phyloP scores from a whole-genome alignment of 1,284 basidiomycete genomes.

The Heliocybe sulcata region DNA sequence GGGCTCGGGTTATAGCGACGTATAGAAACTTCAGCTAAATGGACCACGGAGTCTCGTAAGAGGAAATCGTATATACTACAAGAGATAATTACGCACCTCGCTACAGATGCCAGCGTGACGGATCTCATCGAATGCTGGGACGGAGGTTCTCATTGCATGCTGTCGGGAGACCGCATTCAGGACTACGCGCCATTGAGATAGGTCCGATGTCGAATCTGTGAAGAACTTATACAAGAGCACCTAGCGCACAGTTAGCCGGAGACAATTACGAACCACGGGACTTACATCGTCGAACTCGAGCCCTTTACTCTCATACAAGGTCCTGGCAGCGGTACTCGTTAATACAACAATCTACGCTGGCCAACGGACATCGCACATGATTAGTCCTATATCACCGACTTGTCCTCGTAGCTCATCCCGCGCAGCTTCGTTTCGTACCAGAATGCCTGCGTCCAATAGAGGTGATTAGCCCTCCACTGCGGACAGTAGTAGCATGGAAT shows the following conservation, averaged over 20 bases:
- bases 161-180: slow-evolving; percentile 32
- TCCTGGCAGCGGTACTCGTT: slow-evolving; percentile 30
- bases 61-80: background rate
- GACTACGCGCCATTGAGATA: slow-evolving; percentile 52
- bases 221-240: slow-evolving; percentile 71
- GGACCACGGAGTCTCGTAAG: background rate
- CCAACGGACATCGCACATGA: slow-evolving; percentile 38
- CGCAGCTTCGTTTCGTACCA: slow-evolving; percentile 57
- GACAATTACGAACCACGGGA: background rate
- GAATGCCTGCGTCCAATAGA: slow-evolving; percentile 39
- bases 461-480: background rate
- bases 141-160: slow-evolving; percentile 14
- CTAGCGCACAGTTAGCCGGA: slow-evolving; percentile 23
- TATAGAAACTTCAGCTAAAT: slow-evolving; percentile 52
- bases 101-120: slow-evolving; percentile 52
- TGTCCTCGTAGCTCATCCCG: slow-evolving; percentile 38
- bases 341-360: background rate
- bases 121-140: slow-evolving; percentile 43
- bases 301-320: slow-evolving; percentile 69
- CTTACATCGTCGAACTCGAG: slow-evolving; percentile 66
- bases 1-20: slow-evolving; percentile 55
- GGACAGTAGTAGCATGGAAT: slow-evolving; percentile 7
- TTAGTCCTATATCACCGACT: slow-evolving; percentile 53
- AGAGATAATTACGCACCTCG: slow-evolving; percentile 31
- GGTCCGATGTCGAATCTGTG: slow-evolving; percentile 45